These are phyloP conservation scores for Cymbidium sinense DNA, from an alignment of 106 monocot genomes.

Conservation along the genomic window DNA sequence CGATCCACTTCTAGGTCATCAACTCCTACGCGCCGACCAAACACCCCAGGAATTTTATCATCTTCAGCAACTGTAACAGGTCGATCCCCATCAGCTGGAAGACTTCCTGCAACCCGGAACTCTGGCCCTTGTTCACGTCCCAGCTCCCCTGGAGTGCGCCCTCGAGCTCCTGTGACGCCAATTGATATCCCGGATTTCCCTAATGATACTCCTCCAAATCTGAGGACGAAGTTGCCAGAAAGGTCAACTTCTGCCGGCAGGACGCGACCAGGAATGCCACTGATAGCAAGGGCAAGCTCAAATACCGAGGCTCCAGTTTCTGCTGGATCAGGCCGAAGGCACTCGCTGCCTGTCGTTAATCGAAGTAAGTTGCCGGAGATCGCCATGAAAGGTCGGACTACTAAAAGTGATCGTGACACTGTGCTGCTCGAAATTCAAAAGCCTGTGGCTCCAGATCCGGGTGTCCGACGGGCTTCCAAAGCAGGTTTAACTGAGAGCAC, in stretches of 20 bases:
- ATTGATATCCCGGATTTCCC: slow-evolving; percentile 63
- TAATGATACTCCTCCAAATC: slow-evolving; percentile 70
- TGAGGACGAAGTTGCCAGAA: slow-evolving; percentile 73
- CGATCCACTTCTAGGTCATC: slow-evolving; percentile 51
- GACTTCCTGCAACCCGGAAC: slow-evolving; percentile 26
- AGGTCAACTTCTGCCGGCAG: slow-evolving; percentile 73
- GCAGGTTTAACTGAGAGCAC: slow-evolving; percentile 41
- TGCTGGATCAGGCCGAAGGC: slow-evolving; percentile 27
- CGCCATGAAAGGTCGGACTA: slow-evolving; percentile 8
- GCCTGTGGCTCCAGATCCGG: slow-evolving; percentile 11
- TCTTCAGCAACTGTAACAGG: slow-evolving; percentile 5
- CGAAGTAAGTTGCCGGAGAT: slow-evolving; percentile 66
- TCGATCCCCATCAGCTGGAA: slow-evolving; percentile 48
- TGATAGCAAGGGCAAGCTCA: slow-evolving; percentile 26
- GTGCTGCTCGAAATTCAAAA: slow-evolving; percentile 30
- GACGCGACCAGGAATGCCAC: slow-evolving; percentile 51
- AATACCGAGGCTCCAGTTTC: slow-evolving; percentile 39
- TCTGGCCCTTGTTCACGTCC: slow-evolving; percentile 39
- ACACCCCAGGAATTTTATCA: slow-evolving; percentile 18
- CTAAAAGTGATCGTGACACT: slow-evolving; percentile 41
- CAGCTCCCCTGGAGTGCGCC: slow-evolving; percentile 59
- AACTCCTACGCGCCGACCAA: slow-evolving; percentile 51
- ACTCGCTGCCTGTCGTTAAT: slow-evolving; percentile 33
- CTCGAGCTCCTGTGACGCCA: slow-evolving; percentile 42
- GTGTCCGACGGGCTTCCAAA: slow-evolving; percentile 22